Evolutionary conservation across 768 basidiomycete species (phyloP).

Genomic region (Tylopilus balloui): DNA sequence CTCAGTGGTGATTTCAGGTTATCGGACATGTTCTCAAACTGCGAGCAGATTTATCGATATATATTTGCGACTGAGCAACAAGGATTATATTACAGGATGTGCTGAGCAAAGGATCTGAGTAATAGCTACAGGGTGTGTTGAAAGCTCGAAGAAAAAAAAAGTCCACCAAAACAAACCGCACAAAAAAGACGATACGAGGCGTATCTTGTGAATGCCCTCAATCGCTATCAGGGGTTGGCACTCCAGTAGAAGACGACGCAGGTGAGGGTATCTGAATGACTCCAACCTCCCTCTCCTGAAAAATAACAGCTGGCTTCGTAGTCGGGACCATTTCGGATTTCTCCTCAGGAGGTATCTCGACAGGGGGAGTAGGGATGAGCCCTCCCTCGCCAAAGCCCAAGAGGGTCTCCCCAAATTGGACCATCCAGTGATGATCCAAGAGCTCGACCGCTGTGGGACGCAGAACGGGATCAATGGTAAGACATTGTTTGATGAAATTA

Average conservation of each 20-base stretch:
- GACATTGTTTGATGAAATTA: conserved; percentile 88
- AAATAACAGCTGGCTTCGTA: conserved; percentile 51
- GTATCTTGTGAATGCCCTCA: conserved; percentile 6
- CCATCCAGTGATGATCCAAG: conserved; percentile 87
- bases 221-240: conserved; percentile 28
- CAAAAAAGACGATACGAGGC: neutral
- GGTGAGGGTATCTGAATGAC: conserved; percentile 50
- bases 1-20: neutral
- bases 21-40: neutral
- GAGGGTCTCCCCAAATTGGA: conserved; percentile 71
- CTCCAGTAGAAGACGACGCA: conserved; percentile 40
- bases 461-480: conserved; percentile 79
- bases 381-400: conserved; percentile 64
- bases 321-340: conserved; percentile 47
- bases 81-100: conserved; percentile 9
- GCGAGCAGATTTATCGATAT: neutral
- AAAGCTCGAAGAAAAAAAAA: conserved; percentile 1
- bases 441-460: conserved; percentile 85
- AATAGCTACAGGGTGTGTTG: conserved; percentile 17
- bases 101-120: neutral
- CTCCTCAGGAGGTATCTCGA: conserved; percentile 44
- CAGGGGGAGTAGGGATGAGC: conserved; percentile 45
- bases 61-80: neutral
- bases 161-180: neutral
- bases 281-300: conserved; percentile 60